Base-by-base conservation (phyloP, 305 asterid species). In the Fraxinus latifolia region DNA sequence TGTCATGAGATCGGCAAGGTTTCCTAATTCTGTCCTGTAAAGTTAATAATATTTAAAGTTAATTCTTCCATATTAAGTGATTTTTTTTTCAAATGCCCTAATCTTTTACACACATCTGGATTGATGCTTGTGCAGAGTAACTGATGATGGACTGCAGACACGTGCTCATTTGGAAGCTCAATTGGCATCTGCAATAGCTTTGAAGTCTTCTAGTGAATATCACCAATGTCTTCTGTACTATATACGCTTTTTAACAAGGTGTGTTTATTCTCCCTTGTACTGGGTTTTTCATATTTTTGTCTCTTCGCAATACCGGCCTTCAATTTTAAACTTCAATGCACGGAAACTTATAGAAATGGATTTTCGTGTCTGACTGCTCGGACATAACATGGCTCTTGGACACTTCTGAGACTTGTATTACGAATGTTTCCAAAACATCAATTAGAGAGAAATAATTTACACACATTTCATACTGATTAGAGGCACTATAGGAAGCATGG, bases 141-240 rank as follows among this genome's bases (percentile, higher is more conserved):
- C 97, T 50, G 99, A 96, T 74, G 98, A 95, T 33, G 97, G 97
- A 67, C 78, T 93, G 84, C 99, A 95, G 84, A 94, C 97, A 80
- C 97, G 99, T 75, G 97, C 97, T 79, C 97, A 95, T 90, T 90
- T 95, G 94, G 99, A 95, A 90, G 85, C 97, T 79, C 99, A 94
- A 86, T 79, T 95, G 86, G 97, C 96, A 55, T 94, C 99, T 42
- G 94, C 99, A 12, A 79, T 95, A 84, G 93, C 97, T 81, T 84
- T 95, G 91, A 89, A 89, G 77, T 95, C 99, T 78, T 88, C 97
- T 19, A 93, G 84, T 15, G 99, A 96, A 87, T 96, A 96, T 84
- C 94, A 93, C 68, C 99, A 94, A 82, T 91, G 94, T 84, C 99
- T 96, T 84, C 62, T 94, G 68, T 93, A 97, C 25, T 96, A 94